Evolutionary conservation across 352 stramenopile genomes (phyloP).

Genomic region (Pythium dissotocum): DNA sequence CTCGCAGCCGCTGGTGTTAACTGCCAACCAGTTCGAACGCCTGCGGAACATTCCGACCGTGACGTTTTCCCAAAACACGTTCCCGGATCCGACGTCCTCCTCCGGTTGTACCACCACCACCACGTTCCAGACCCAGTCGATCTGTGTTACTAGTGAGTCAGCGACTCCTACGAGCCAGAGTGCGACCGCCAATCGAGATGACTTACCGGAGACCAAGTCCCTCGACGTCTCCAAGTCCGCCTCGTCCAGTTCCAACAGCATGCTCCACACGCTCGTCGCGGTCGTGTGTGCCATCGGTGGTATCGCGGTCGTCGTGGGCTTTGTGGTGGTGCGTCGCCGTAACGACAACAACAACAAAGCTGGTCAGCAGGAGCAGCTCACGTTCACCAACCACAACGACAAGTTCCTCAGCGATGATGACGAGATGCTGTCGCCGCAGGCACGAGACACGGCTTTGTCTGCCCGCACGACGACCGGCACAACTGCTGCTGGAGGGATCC

Average conservation of each 20-base stretch:
- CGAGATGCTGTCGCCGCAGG: background rate
- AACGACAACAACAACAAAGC: background rate
- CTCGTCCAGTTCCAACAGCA: constrained; percentile 1
- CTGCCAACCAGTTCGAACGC: constrained; percentile 7
- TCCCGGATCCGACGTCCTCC: background rate
- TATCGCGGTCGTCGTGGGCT: constrained; percentile 18
- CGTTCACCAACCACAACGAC: constrained; percentile 21
- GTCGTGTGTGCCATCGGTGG: constrained; percentile 18
- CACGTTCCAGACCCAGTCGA: constrained; percentile 2
- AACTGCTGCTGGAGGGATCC: constrained; percentile 2
- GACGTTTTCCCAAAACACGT: constrained; percentile 21
- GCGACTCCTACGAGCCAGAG: background rate
- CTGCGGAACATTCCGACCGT: constrained; percentile 27
- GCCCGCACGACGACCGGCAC: constrained; percentile 10
- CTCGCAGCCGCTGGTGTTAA: constrained; percentile 23
- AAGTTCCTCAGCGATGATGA: constrained; percentile 20
- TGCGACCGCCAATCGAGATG: background rate
- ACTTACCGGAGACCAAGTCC: background rate
- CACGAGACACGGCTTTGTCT: background rate
- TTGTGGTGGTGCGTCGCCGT: constrained; percentile 18
- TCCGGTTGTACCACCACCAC: constrained; percentile 11
- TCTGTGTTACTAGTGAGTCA: constrained; percentile 29
- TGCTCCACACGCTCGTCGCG: constrained; percentile 11
- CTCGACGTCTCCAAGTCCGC: constrained; percentile 1
- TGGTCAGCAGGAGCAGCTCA: constrained; percentile 10